Evolutionary conservation across 805 yeast species (phyloP).

Genomic region (Jamesozyma hellenica): DNA sequence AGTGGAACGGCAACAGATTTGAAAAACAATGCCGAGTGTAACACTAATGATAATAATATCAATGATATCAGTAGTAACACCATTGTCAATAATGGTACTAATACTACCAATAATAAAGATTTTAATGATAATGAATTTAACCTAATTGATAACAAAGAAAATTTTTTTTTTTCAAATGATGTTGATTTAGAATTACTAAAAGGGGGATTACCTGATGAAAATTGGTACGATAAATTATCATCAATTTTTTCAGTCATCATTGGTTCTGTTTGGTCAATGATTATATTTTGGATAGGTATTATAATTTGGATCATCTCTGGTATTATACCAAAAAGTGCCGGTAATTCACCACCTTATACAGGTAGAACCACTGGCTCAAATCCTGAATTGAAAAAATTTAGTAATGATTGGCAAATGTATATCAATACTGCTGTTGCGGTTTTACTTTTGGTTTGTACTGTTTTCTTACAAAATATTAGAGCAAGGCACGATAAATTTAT

Average conservation of each 20-base stretch:
- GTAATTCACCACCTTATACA: conserved; percentile 21
- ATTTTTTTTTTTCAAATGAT: no score
- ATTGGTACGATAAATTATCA: conserved; percentile 30
- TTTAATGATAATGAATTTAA: no score
- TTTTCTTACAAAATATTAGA: conserved; percentile 33
- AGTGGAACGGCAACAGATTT: no score
- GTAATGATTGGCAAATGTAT: conserved; percentile 34
- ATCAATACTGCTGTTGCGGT: conserved; percentile 36
- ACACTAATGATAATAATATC: no score
- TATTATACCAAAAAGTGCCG: conserved; percentile 20
- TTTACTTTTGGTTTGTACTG: conserved; percentile 27
- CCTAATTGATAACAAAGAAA: no score
- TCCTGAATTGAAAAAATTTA: conserved; percentile 19
- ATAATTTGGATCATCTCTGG: conserved; percentile 34
- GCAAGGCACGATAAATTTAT: conserved; percentile 30
- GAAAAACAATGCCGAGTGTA: no score
- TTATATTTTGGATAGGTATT: conserved; percentile 32
- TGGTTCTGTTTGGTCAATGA: conserved; percentile 28
- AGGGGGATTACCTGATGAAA: conserved; percentile 19
- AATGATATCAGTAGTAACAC: no score
- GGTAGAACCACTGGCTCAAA: conserved; percentile 19
- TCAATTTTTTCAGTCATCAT: conserved; percentile 17
- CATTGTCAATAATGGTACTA: no score
- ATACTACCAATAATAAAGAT: no score
- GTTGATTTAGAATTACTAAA: conserved; percentile 3